Evolutionary conservation across 305 asterid genomes (phyloP), one percentile per base, ranked within the genome.

Genomic region (Fraxinus floribunda): DNA sequence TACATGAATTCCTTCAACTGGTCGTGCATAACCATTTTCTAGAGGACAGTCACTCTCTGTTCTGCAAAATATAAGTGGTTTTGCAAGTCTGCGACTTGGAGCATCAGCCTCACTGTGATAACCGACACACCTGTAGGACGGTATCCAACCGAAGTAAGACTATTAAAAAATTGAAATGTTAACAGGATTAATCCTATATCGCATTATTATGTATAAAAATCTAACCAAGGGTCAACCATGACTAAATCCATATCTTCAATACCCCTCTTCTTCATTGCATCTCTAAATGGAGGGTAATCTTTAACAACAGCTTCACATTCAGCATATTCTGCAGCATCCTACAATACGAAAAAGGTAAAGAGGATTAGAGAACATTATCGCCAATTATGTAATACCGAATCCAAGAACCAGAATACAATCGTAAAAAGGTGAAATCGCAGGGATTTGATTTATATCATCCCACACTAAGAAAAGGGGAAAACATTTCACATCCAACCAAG

Each of bases 221-320:
- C 97, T 84, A 83, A 94, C 99, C 99, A 96, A 9, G 97, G 92
- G 88, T 96, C 99, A 82, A 96, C 99, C 99, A 96, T 96, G 88
- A 96, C 99, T 83, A 96, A 93, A 83, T 96, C 98, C 98, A 96
- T 92, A 82, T 96, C 99, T 85, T 96, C 98, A 80, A 96, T 93
- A 49, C 99, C 99, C 93, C 99, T 90, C 92, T 88, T 96, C 90
- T 91, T 96, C 98, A 96, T 94, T 83, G 99, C 99, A 81, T 96
- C 98, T 68, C 86, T 84, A 87, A 96, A 94, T 70, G 97, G 98
- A 84, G 95, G 97, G 88, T 89, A 90, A 66, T 92, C 96, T 89
- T 96, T 96, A 52, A 96, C 97, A 34, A 90, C 91, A 46, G 97
- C 98, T 89, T 96, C 99, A 85, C 99, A 96, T 84, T 96, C 99